phyloP scores from a whole-genome alignment of 176 grass and related monocot genomes.

The Zoysia pacifica region DNA sequence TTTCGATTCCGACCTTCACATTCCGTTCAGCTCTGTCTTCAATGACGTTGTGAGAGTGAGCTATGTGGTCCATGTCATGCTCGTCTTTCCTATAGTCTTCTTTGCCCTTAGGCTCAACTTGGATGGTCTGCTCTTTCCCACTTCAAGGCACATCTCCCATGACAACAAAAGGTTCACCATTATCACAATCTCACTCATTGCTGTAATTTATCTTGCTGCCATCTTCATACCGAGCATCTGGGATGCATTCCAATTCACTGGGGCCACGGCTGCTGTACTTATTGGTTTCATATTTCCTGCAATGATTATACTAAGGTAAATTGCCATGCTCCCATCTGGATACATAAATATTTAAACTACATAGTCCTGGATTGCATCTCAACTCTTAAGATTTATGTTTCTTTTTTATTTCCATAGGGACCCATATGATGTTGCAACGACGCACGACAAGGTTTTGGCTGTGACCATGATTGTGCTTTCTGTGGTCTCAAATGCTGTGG shows the following conservation, averaged over 20 bases:
- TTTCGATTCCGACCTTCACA: conserved; percentile 69
- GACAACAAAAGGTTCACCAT: conserved; percentile 63
- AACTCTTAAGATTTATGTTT: not conserved
- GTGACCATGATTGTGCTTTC: conserved; percentile 83
- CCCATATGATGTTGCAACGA: conserved; percentile 63
- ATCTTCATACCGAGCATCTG: conserved; percentile 89
- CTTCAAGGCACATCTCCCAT: conserved; percentile 49
- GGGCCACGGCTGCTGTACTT: conserved; percentile 72
- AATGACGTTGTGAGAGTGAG: conserved; percentile 83
- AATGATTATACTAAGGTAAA: conserved; percentile 74
- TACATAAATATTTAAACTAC: not conserved
- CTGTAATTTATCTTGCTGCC: conserved; percentile 68
- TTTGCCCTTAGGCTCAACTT: conserved; percentile 81
- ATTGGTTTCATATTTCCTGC: conserved; percentile 94
- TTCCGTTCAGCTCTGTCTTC: conserved; percentile 67
- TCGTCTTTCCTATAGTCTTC: conserved; percentile 91
- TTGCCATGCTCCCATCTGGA: not conserved
- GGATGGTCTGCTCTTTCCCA: conserved; percentile 79
- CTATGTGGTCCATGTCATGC: conserved; percentile 89
- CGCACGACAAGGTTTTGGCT: conserved; percentile 67
- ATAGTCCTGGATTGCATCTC: not conserved
- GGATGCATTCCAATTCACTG: conserved; percentile 87
- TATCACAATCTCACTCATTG: conserved; percentile 57
- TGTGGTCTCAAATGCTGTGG: conserved; percentile 65
- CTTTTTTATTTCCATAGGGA: conserved; percentile 49